Conservation (phyloP, 306 rosid genomes). For the Vigna radiata region DNA sequence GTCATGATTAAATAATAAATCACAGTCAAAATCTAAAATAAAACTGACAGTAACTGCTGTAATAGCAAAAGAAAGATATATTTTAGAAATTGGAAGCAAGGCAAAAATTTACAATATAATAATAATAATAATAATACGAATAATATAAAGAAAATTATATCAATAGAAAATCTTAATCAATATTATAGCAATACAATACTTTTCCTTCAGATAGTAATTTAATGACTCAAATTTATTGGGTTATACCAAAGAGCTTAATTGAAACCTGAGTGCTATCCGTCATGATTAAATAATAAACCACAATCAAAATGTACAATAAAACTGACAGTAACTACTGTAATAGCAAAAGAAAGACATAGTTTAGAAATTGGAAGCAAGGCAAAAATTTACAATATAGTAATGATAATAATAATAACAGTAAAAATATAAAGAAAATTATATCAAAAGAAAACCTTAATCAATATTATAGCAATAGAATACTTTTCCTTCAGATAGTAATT, state of each 20-base stretch:
- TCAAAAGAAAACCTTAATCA: background rate
- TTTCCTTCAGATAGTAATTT: background rate
- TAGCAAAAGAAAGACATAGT: background rate
- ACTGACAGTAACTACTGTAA: background rate
- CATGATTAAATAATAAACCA: constrained; percentile 34
- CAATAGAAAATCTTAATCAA: background rate
- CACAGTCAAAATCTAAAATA: constrained; percentile 34
- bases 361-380: constrained; percentile 18
- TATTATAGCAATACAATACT: background rate
- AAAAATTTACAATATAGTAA: background rate
- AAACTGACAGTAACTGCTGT: background rate
- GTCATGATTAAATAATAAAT: constrained; percentile 29
- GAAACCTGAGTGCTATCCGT: background rate
- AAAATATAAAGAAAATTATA: background rate
- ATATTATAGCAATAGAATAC: background rate
- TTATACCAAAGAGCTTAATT: constrained; percentile 7
- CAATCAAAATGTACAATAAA: constrained; percentile 32
- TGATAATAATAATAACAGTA: background rate
- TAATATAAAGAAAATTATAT: background rate
- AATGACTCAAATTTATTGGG: background rate
- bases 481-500: background rate
- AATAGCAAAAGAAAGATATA: background rate
- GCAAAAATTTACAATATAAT: background rate
- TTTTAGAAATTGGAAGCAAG: constrained; percentile 14
- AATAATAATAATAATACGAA: background rate